Evolutionary conservation across 176 grass and related monocot species (phyloP), one percentile per base, ranked within the genome.

Genomic region (Eleusine coracana): DNA sequence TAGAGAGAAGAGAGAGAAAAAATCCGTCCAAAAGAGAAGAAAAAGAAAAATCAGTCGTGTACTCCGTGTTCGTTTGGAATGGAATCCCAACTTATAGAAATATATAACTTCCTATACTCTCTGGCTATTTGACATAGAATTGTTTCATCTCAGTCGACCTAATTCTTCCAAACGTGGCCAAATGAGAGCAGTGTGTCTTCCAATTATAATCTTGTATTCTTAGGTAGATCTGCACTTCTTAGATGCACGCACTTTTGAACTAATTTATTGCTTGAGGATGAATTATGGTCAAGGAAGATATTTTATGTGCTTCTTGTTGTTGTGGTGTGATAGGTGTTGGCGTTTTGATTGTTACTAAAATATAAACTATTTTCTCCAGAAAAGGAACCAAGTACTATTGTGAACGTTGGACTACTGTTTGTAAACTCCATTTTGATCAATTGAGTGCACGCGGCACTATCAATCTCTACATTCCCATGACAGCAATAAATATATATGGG

Each of bases 1-100:
- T 14, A 50, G 12, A 50, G 12, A 50, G 3, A 50, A 34, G 31
- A 34, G 31, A 34, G 31, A 34, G 31, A 34, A 2, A 34, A 34
- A 34, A 34, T 34, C 31, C 31, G 2, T 34, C 1, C 31, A 34
- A 34, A 34, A 34, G 31, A 34, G 31, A 34, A 34, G 31, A 34
- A 34, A 2, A 34, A 34, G 2, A 34, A 34, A 34, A 34, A 34
- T 34, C 31, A 34, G 31, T 34, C 31, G 31, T 14, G 12, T 48
- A 61, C 84, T 21, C 61, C 61, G 13, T 80, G 18, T 80, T 48
- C 29, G 5, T 84, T 73, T 84, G 51, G 79, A 84, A 84, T 62
- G 28, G 74, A 2, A 51, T n/a, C 41, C 41, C 2, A 46, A 46
- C 20, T 34, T 34, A 34, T 34, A 34, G 1, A 34, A 2, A 34